These are phyloP conservation scores for Trichoderma citrinoviride DNA, from an alignment of 2,329 filamentous ascomycete genomes.

Conservation along the genomic window DNA sequence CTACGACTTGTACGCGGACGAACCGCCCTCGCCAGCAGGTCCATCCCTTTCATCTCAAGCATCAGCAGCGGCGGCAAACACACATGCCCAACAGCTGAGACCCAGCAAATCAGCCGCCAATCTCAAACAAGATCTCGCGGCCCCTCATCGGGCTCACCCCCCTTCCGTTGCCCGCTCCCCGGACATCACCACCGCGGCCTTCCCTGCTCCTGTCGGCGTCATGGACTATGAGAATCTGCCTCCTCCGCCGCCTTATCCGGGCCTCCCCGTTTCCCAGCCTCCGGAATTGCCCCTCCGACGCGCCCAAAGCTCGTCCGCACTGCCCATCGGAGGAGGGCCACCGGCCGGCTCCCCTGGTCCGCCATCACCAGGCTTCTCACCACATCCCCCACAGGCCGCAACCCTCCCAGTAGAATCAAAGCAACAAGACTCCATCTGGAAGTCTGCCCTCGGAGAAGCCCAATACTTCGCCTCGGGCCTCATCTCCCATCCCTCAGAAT, in stretches of 20 bases:
- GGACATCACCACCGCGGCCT: neutral
- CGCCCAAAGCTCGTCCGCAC: constrained; percentile 12
- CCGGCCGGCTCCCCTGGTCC: neutral
- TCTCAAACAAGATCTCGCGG: constrained; percentile 1
- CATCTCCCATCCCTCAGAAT: constrained; percentile 61
- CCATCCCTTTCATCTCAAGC: neutral
- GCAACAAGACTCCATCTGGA: constrained; percentile 38
- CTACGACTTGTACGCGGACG: neutral
- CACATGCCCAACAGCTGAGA: constrained; percentile 7
- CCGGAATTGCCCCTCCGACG: constrained; percentile 8
- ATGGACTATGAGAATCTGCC: constrained; percentile 15
- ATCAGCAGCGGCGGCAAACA: neutral
- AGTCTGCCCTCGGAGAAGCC: constrained; percentile 54
- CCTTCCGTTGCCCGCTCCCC: neutral
- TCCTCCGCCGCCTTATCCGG: constrained; percentile 12
- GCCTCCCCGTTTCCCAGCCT: neutral
- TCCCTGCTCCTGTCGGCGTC: constrained; percentile 13
- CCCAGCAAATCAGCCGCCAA: constrained; percentile 23
- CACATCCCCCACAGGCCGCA: neutral
- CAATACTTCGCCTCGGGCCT: constrained; percentile 65
- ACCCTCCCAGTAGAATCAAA: neutral
- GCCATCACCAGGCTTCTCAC: neutral
- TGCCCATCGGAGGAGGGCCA: neutral
- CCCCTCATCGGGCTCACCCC: too few relatives aligned
- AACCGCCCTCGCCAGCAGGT: neutral